Evolutionary conservation across 768 basidiomycete species (phyloP), one percentile per base, ranked within the genome.

Genomic region (Russula sp.): DNA sequence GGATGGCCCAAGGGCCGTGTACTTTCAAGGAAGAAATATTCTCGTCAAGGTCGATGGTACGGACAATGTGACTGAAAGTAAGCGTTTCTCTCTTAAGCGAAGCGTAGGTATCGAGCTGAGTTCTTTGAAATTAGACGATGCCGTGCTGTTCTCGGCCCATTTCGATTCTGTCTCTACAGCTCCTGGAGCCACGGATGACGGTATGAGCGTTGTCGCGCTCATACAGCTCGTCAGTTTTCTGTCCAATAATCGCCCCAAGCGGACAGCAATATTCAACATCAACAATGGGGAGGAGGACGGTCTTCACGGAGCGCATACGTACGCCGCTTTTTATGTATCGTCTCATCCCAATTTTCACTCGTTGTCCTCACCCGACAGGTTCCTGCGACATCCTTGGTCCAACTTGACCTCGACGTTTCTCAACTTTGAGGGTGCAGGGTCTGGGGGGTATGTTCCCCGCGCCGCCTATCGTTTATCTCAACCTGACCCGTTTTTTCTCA

Each of bases 211-310:
- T 6, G 83, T 75, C 5, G 85, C 85, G 0, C 72, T 88, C 1
- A 70, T 91, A 29, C 85, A 88, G 60, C 77, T 93, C 66, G 74
- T 88, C 39, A 74, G 83, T 43, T 70, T 71, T 49, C 70, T 76
- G 36, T 68, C 74, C 7, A 71, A 73, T 58, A 75, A 83, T 43
- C 74, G 78, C 7, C 81, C 81, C 1, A 72, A 74, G 45, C 77
- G 83, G 42, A 88, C 87, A 0, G 85, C 85, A 7, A 73, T 93
- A 4, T 90, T 93, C 76, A 90, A 92, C 67, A 80, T 90, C 70
- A 93, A 93, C 71, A 92, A 93, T 63, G 90, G 86, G 1, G 91
- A 93, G 69, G 90, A 93, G 67, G 83, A 89, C 70, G 81, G 84
- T 38, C 70, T 92, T 65, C 79, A 86, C 62, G 90, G 90, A 25